A percentile compares a stretch with the other conserved stretches of the same genome.
Conservation (phyloP, 768 basidiomycete genomes). For the Suillus clintonianus region DNA sequence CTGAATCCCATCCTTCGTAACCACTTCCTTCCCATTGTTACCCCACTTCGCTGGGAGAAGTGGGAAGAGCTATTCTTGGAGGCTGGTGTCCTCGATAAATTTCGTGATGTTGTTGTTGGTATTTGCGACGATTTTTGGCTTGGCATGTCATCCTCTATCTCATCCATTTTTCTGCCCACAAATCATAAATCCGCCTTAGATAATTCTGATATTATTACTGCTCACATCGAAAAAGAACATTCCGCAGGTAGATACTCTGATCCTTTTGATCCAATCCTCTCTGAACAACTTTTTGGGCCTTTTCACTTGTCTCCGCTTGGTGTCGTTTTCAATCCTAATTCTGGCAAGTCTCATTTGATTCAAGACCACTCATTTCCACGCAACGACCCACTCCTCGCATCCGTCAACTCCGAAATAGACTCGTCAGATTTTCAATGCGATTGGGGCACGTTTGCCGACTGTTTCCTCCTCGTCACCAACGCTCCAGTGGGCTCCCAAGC, state of each 20-base stretch:
- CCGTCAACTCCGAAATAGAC: not conserved
- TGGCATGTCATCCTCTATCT: constrained; percentile 12
- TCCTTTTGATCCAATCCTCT: not conserved
- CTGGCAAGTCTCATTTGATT: constrained; percentile 8
- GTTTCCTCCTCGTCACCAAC: constrained; percentile 4
- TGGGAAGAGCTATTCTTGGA: constrained; percentile 16
- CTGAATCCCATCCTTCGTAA: constrained; percentile 14
- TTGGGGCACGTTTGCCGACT: constrained; percentile 17
- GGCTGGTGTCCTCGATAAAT: constrained; percentile 14
- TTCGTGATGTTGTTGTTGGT: constrained; percentile 21
- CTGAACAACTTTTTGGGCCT: not conserved
- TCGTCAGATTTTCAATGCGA: constrained; percentile 7
- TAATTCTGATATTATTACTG: constrained; percentile 6
- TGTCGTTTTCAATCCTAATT: constrained; percentile 2
- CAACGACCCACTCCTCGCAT: not conserved
- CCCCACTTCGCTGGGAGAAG: constrained; percentile 20
- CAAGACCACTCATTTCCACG: constrained; percentile 20
- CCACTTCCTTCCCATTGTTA: constrained; percentile 22
- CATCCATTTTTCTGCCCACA: not conserved
- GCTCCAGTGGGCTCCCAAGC: constrained; percentile 11
- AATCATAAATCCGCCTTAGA: constrained; percentile 21
- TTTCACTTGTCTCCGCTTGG: not conserved
- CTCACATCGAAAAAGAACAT: constrained; percentile 20
- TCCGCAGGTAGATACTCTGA: constrained; percentile 5
- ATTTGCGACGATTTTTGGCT: constrained; percentile 25